Conservation (phyloP, 2,329 filamentous ascomycete species). For the Colletotrichum viniferum region DNA sequence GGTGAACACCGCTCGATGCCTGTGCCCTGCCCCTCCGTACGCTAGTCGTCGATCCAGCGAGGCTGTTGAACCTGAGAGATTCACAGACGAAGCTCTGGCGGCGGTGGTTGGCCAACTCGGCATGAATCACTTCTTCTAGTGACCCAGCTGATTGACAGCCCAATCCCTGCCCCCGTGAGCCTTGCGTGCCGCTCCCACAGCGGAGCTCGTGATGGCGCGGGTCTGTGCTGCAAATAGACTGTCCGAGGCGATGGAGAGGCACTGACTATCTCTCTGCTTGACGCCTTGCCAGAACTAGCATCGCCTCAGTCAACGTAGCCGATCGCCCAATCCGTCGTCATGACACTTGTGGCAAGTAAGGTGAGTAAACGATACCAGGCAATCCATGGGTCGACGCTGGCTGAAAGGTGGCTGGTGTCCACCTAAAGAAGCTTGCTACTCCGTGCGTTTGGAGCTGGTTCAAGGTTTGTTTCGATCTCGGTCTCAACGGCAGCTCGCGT, state of each 20-base stretch:
- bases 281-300: not conserved
- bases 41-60: slow-evolving; percentile 11
- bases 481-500: slow-evolving; percentile 12
- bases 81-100: not conserved
- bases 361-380: not conserved
- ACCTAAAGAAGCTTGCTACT: slow-evolving; percentile 7
- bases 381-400: not conserved
- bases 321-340: not conserved
- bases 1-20: not conserved
- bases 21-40: not conserved
- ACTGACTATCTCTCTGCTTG: not conserved
- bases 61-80: not conserved
- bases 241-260: not conserved
- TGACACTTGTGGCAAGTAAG: not conserved
- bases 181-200: not conserved
- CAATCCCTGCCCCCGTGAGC: not conserved
- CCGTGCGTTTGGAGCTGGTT: slow-evolving; percentile 9
- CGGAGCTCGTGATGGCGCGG: not conserved
- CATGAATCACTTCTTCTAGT: not conserved
- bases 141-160: not conserved
- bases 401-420: not conserved
- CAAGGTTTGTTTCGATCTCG: slow-evolving; percentile 18
- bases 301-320: not conserved
- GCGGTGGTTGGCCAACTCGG: not conserved
- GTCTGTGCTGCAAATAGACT: not conserved